Percentiles rank a stretch among this genome's conserved stretches.
Conservation (phyloP, 108 stramenopile species). For the Nannochloropsis gaditana region DNA sequence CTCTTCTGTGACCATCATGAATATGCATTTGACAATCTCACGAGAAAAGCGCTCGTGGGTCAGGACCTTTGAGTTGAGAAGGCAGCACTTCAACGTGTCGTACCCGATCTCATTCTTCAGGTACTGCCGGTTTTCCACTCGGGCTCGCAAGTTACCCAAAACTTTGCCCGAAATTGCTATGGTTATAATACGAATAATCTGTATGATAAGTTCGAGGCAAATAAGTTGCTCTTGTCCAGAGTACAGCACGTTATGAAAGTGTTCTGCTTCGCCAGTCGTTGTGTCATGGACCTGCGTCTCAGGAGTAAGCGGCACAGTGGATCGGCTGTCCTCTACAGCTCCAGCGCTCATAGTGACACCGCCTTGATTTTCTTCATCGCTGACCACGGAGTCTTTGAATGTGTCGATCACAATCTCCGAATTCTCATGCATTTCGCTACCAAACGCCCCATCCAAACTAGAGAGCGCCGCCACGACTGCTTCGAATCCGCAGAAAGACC, state of each 20-base stretch:
- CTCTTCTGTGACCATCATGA: constrained; percentile 15
- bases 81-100: constrained; percentile 42
- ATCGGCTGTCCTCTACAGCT: not conserved
- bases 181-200: constrained; percentile 14
- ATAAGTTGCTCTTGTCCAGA: not conserved
- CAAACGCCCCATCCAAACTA: constrained; percentile 41
- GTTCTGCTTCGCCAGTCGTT: not conserved
- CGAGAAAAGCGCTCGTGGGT: constrained; percentile 19
- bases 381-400: not conserved
- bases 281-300: not conserved
- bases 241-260: not conserved
- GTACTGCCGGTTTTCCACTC: constrained; percentile 34
- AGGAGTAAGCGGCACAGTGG: not conserved
- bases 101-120: constrained; percentile 38
- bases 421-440: not conserved
- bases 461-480: constrained; percentile 37
- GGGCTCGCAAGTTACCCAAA: not conserved
- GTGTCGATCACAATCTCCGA: not conserved
- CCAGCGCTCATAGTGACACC: not conserved
- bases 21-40: constrained; percentile 4
- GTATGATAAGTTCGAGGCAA: not conserved
- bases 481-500: constrained; percentile 42
- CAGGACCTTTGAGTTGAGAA: constrained; percentile 43
- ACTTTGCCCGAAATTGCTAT: not conserved
- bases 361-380: constrained; percentile 6